These are phyloP conservation scores for Phytophthora niederhauseri DNA, from an alignment of 352 stramenopile species.

Conservation along the genomic window DNA sequence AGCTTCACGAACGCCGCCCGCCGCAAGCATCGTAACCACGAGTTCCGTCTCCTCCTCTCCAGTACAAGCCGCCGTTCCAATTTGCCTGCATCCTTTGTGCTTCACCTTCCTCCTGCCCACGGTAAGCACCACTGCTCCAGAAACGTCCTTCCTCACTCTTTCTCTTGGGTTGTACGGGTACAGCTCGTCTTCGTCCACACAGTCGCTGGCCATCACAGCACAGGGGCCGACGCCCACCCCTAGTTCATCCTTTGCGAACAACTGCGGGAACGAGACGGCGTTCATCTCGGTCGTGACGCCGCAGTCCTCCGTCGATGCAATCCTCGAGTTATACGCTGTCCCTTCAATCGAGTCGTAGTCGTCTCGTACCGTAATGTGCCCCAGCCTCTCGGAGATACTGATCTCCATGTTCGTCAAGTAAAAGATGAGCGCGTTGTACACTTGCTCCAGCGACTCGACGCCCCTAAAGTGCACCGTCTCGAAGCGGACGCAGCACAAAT, in stretches of 20 bases:
- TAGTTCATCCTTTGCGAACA: constrained; percentile 32
- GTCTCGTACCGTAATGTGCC: constrained; percentile 47
- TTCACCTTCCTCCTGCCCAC: constrained; percentile 21
- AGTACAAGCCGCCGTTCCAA: neutral
- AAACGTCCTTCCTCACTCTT: constrained; percentile 42
- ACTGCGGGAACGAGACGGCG: constrained; percentile 32
- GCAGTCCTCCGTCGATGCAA: constrained; percentile 29
- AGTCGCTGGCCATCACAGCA: constrained; percentile 32
- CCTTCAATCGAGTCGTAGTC: constrained; percentile 44
- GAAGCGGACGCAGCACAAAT: constrained; percentile 38
- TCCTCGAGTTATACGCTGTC: constrained; percentile 33
- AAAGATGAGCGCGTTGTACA: constrained; percentile 47
- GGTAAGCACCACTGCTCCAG: constrained; percentile 27
- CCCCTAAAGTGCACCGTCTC: constrained; percentile 43
- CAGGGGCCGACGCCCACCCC: constrained; percentile 12
- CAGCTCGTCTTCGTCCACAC: constrained; percentile 46
- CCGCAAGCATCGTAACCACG: constrained; percentile 40
- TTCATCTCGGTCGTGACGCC: constrained; percentile 43
- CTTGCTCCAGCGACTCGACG: constrained; percentile 38
- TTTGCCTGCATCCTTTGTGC: constrained; percentile 6
- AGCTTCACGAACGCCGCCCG: constrained; percentile 35
- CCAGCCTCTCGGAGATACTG: constrained; percentile 43
- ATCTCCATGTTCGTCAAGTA: constrained; percentile 54
- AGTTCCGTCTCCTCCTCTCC: constrained; percentile 29
- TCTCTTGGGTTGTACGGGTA: constrained; percentile 43